Conservation (phyloP, 2,329 filamentous ascomycete genomes). For the Bipolaris zeicola region DNA sequence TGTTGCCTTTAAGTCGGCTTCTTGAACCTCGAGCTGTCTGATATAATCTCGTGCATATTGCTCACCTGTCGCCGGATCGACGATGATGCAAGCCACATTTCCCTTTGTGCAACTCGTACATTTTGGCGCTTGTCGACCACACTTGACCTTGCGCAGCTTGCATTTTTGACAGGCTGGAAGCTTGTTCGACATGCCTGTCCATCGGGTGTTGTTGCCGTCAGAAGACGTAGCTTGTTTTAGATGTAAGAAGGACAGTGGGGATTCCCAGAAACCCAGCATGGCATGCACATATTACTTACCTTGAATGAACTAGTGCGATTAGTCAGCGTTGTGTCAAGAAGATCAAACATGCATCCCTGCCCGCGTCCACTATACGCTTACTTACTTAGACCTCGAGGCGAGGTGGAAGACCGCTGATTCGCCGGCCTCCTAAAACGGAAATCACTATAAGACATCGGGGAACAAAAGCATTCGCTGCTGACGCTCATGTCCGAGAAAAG, state of each 20-base stretch:
- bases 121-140: slow-evolving; percentile 13
- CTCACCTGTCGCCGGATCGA: slow-evolving; percentile 16
- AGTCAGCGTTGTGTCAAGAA: too few species aligned
- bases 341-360: too few species aligned
- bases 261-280: too few species aligned
- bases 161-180: slow-evolving; percentile 24
- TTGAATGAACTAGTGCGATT: too few species aligned
- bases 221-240: too few species aligned
- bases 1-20: slow-evolving; percentile 5
- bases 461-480: neutral
- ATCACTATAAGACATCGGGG: neutral
- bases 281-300: too few species aligned
- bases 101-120: slow-evolving; percentile 20
- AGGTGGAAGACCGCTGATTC: neutral
- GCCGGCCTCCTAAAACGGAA: neutral
- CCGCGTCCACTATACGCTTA: too few species aligned
- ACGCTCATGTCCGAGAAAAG: neutral
- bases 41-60: slow-evolving; percentile 24
- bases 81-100: slow-evolving; percentile 21
- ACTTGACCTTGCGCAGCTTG: slow-evolving; percentile 21
- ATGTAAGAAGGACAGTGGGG: too few species aligned
- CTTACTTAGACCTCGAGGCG: neutral
- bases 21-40: slow-evolving; percentile 17
- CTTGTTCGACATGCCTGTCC: neutral
- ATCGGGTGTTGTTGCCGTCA: too few species aligned